Evolutionary conservation across 352 stramenopile genomes (phyloP).

Genomic region (Pythium rishiriense): DNA sequence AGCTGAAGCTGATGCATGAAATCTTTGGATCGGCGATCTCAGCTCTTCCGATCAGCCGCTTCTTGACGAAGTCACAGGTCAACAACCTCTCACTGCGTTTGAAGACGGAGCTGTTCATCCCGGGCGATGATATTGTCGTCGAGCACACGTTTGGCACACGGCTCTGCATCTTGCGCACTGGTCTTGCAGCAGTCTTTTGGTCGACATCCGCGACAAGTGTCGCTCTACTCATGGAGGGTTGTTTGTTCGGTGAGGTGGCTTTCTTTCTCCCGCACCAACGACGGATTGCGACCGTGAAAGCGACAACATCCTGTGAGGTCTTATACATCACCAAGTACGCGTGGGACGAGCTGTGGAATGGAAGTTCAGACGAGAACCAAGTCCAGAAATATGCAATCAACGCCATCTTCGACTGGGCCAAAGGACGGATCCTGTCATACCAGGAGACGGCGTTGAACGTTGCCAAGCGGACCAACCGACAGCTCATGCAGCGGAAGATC

Average conservation of each 20-base stretch:
- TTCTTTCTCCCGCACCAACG: conserved; percentile 65
- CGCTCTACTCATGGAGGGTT: conserved; percentile 55
- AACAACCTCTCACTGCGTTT: conserved; percentile 71
- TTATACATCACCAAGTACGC: conserved; percentile 58
- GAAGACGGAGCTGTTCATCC: conserved; percentile 66
- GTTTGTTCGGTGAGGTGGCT: conserved; percentile 66
- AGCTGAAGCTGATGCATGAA: conserved; percentile 73
- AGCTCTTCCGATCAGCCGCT: conserved; percentile 54
- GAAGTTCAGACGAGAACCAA: conserved; percentile 36
- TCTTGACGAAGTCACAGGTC: conserved; percentile 54
- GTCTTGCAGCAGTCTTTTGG: conserved; percentile 57
- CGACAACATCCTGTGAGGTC: conserved; percentile 61
- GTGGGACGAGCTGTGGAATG: conserved; percentile 64
- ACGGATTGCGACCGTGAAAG: conserved; percentile 62
- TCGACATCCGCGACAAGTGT: conserved; percentile 50
- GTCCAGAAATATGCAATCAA: conserved; percentile 55
- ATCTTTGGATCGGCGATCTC: conserved; percentile 60
- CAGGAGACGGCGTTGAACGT: conserved; percentile 36
- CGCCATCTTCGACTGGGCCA: conserved; percentile 64
- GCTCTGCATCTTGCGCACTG: conserved; percentile 61
- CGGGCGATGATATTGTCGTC: conserved; percentile 57
- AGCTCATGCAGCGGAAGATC: conserved; percentile 33
- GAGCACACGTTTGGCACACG: conserved; percentile 59
- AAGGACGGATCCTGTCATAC: conserved; percentile 41
- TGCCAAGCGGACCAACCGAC: conserved; percentile 44